Evolutionary conservation across 495 filamentous ascomycete species (phyloP).

Genomic region (Tetracladium marchalianum): DNA sequence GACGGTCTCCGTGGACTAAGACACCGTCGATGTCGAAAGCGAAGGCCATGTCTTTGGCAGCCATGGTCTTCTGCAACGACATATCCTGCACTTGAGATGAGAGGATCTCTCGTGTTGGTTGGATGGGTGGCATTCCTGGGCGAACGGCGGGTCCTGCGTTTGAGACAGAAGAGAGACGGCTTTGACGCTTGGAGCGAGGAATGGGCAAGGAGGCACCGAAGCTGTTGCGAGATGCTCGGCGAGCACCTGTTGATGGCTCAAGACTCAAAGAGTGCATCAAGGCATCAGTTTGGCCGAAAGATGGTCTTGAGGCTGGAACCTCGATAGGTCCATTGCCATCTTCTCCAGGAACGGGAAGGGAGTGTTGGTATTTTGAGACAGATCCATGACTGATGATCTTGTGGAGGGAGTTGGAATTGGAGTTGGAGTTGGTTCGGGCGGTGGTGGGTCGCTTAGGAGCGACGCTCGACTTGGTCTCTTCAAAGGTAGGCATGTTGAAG

Average conservation of each 20-base stretch:
- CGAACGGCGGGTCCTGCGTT: constrained; percentile 25
- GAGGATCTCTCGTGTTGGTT: constrained; percentile 56
- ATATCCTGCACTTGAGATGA: constrained; percentile 66
- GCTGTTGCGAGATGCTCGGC: constrained; percentile 66
- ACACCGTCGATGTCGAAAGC: constrained; percentile 61
- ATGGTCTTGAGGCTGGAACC: constrained; percentile 59
- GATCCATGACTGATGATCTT: constrained; percentile 18
- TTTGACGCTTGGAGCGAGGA: constrained; percentile 58
- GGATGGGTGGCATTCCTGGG: constrained; percentile 38
- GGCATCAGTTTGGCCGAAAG: constrained; percentile 55
- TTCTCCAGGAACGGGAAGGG: constrained; percentile 39
- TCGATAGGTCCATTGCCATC: constrained; percentile 46
- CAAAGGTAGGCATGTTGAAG: constrained; percentile 52
- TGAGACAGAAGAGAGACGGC: constrained; percentile 49
- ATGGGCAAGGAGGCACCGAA: constrained; percentile 72
- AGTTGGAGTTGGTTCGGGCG: constrained; percentile 25
- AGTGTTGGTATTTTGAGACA: constrained; percentile 14
- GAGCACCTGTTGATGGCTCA: constrained; percentile 48
- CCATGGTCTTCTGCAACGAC: constrained; percentile 52
- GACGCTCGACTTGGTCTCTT: too few species aligned
- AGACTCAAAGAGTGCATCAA: constrained; percentile 69
- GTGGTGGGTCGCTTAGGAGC: constrained; percentile 40
- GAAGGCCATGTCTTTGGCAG: constrained; percentile 58
- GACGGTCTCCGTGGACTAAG: constrained; percentile 51
- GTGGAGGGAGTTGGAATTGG: constrained; percentile 20